A percentile compares a stretch with the other conserved stretches of the same genome.
phyloP scores from a whole-genome alignment of 2,329 filamentous ascomycete genomes.

The Scleromitrula shiraiana region DNA sequence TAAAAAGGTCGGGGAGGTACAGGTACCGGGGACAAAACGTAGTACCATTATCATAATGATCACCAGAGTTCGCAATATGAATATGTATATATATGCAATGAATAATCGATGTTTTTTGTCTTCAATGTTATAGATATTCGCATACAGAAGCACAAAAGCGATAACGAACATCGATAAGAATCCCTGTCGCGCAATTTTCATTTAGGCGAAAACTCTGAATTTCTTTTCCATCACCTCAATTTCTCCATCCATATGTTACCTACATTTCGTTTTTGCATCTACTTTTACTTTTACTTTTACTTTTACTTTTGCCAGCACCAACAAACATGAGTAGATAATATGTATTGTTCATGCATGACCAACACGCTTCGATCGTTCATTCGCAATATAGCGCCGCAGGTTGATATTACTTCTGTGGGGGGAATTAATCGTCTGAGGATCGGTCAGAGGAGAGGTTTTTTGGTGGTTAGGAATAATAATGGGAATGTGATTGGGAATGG shows the following conservation, averaged over 20 bases:
- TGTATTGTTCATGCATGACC: conserved; percentile 25
- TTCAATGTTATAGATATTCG: too few species aligned
- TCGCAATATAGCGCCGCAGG: conserved; percentile 24
- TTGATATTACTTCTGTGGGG: conserved; percentile 27
- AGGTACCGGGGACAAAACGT: too few species aligned
- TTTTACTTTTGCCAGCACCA: background rate
- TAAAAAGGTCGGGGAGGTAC: too few species aligned
- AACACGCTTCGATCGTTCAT: conserved; percentile 26
- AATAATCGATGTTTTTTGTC: too few species aligned
- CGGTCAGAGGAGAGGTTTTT: too few species aligned
- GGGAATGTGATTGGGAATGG: too few species aligned
- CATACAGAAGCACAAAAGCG: too few species aligned
- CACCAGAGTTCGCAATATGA: too few species aligned
- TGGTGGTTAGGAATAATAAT: too few species aligned
- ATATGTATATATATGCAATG: too few species aligned
- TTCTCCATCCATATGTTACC: background rate
- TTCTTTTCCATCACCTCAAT: conserved; percentile 2
- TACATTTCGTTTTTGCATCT: background rate
- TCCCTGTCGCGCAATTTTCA: background rate
- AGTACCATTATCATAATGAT: too few species aligned
- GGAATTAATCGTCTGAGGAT: too few species aligned
- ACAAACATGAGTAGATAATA: conserved; percentile 14
- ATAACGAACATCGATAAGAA: conserved; percentile 5
- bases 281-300: background rate
- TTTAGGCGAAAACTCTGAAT: conserved; percentile 8